Evolutionary conservation across 2,329 filamentous ascomycete species (phyloP).

Genomic region (Exserohilum turcica): DNA sequence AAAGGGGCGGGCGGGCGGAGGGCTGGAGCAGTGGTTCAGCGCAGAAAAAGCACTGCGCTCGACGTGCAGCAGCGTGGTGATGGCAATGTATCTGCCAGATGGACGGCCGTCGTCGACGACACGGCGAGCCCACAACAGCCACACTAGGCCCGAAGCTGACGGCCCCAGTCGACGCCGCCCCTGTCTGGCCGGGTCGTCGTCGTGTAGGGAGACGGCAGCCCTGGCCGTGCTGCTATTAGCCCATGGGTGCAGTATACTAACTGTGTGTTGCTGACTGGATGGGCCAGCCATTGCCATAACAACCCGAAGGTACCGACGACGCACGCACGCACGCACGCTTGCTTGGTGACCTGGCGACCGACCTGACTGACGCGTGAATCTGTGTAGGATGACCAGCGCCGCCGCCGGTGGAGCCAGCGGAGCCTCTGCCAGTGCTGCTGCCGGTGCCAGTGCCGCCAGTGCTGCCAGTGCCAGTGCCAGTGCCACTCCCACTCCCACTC

Average conservation of each 20-base stretch:
- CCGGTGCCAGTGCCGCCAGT: no score
- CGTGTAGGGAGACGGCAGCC: neutral
- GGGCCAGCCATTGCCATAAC: no score
- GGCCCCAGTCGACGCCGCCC: no score
- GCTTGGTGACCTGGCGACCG: no score
- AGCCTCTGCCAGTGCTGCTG: neutral
- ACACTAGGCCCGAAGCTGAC: slow-evolving; percentile 20
- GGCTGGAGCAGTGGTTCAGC: slow-evolving; percentile 6
- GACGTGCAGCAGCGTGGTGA: slow-evolving; percentile 2
- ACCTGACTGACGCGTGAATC: slow-evolving; percentile 18
- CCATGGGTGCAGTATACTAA: no score
- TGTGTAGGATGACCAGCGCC: slow-evolving; percentile 39
- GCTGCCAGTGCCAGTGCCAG: no score
- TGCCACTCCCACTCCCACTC: no score
- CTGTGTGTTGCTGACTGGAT: no score
- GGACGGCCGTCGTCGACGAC: slow-evolving; percentile 17
- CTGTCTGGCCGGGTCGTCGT: slow-evolving; percentile 2
- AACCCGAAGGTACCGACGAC: no score
- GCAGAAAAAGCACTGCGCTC: slow-evolving; percentile 12
- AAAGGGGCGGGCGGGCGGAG: no score
- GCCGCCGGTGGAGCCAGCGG: slow-evolving; percentile 26
- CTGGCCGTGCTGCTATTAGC: no score
- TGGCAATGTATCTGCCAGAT: slow-evolving; percentile 6
- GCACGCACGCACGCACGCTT: neutral
- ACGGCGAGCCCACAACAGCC: slow-evolving; percentile 24